Evolutionary conservation across 169 alveolate species (phyloP).

Genomic region (Eimeria acervulina): DNA sequence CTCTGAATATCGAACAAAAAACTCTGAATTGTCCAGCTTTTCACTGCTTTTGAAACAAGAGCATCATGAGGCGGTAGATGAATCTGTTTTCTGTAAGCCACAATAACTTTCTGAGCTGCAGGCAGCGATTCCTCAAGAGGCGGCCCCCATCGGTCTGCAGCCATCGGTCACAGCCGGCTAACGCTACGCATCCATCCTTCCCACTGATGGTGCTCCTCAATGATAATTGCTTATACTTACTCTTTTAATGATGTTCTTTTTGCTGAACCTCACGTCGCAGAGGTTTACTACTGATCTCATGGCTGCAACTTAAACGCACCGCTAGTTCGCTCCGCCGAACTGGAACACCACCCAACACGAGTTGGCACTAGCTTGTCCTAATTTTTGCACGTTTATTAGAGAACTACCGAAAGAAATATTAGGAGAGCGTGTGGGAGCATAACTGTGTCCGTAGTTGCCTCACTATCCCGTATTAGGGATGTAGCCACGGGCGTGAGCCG

Average conservation of each 20-base stretch:
- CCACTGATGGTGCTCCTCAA: background rate
- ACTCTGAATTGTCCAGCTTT: background rate
- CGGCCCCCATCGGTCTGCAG: conserved; percentile 79
- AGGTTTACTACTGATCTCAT: background rate
- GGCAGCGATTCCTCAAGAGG: conserved; percentile 55
- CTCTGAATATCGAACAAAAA: background rate
- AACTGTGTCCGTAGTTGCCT: background rate
- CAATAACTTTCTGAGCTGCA: conserved; percentile 1
- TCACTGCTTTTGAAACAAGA: background rate
- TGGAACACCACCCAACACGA: background rate
- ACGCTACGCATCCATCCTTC: background rate
- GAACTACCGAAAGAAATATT: background rate
- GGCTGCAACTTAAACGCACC: background rate
- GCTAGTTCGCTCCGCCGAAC: conserved; percentile 16
- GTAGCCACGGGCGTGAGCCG: background rate
- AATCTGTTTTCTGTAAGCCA: conserved; percentile 6
- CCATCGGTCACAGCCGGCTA: conserved; percentile 62
- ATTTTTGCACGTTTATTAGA: background rate
- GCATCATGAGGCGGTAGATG: background rate
- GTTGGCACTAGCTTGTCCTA: background rate
- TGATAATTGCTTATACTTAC: background rate
- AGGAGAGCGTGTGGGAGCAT: background rate
- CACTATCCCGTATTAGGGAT: background rate
- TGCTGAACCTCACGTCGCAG: background rate
- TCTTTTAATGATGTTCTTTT: background rate